A percentile compares a stretch with the other conserved stretches of the same genome.
These are phyloP conservation scores for Arabidopsis arenosa DNA, from an alignment of 345 rosid genomes.

Conservation along the genomic window DNA sequence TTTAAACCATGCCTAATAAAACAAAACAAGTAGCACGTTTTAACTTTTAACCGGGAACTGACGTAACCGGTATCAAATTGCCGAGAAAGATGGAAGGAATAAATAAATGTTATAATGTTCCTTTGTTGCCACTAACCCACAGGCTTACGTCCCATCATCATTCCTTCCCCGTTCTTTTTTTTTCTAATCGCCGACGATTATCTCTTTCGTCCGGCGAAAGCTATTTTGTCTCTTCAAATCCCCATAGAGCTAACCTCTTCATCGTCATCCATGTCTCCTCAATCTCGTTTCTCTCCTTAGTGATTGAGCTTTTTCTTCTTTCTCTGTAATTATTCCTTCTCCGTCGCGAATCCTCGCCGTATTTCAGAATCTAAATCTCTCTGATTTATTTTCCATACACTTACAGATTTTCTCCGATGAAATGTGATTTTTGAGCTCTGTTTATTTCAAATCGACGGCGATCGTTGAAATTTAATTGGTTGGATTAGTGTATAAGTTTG, in stretches of 20 bases:
- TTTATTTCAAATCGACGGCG: constrained; percentile 31
- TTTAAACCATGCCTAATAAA: not conserved
- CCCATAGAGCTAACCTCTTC: constrained; percentile 2
- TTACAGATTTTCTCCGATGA: not conserved
- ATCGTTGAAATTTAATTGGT: constrained; percentile 34
- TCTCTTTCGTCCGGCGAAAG: constrained; percentile 39
- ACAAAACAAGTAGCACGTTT: constrained; percentile 36
- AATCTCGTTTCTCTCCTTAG: constrained; percentile 14
- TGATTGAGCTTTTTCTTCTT: not conserved
- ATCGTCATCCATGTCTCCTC: constrained; percentile 30
- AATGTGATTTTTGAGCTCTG: constrained; percentile 28
- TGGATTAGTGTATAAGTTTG: constrained; percentile 25
- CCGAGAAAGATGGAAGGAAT: constrained; percentile 49
- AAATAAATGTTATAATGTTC: constrained; percentile 45
- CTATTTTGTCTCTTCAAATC: constrained; percentile 18
- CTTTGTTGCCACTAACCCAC: constrained; percentile 43
- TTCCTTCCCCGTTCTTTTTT: not conserved
- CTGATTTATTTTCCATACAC: not conserved
- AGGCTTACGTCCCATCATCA: constrained; percentile 50
- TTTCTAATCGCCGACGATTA: constrained; percentile 28
- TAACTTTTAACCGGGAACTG: constrained; percentile 34
- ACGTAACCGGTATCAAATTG: constrained; percentile 36
- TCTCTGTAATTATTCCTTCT: not conserved
- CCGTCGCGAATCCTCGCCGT: not conserved
- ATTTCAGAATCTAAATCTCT: constrained; percentile 26